Evolutionary conservation across 2,329 filamentous ascomycete genomes (phyloP), one percentile per base, ranked within the genome.

Genomic region (Botrytis fragariae): DNA sequence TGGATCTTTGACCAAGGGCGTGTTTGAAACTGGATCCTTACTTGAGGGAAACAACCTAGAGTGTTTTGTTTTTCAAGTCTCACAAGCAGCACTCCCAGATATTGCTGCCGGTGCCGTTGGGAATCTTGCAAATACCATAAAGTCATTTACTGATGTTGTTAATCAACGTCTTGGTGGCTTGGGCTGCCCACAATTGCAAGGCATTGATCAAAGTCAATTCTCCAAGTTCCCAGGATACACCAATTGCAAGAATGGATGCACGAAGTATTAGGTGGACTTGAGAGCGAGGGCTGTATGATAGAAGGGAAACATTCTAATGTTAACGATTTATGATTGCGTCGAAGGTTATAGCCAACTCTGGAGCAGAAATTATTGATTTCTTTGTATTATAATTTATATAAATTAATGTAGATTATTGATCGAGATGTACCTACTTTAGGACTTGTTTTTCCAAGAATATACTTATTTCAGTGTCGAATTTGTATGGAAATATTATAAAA

Each of bases 1-100:
- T 3, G 73, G 74, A 3, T 79, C 86, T 71, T 48, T 87, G 32
- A 84, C 84, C 5, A 82, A 84, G 29, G 85, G 84, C 54, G 78
- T 87, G 1, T 83, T 84, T 74, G 86, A 86, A 75, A 75, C 79
- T 7, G 74, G 79, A n/a, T 83, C 80, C 22, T 78, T 87, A 0
- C 77, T 84, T 0, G 75, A 87, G 72, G 84, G 84, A 22, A 86
- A 87, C 79, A 86, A 88, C 76, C 77, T 83, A 6, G 69, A 83
- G 32, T 87, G 85, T 75, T 84, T 85, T 73, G 82, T 77, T 14
- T 81, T 83, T 45, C 82, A 86, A 69, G 77, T 81, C 20, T 79
- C 83, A n/a, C 79, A 83, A 75, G 81, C 83, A 9, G 82, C 77
- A 6, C 78, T 83, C 0, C 86, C 85, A 1, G 85, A 85, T 77